These are phyloP conservation scores for Taphrina confusa DNA, from an alignment of 1,139 yeast species.

Conservation along the genomic window DNA sequence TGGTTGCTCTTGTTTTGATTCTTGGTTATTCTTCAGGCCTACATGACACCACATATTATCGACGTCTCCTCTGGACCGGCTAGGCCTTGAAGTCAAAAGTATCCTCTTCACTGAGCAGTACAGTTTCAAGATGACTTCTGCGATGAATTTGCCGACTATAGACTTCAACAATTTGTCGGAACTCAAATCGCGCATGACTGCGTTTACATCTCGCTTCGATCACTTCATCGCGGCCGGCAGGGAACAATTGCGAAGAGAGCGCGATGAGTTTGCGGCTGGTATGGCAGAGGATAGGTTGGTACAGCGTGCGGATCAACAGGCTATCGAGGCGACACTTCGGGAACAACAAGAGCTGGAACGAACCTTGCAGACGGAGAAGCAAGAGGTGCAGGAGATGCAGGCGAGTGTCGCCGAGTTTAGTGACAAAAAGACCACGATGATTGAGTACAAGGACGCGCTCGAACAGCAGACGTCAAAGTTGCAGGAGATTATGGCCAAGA, in stretches of 20 bases:
- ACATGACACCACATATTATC: too few relatives aligned
- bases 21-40: too few relatives aligned
- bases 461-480: constrained; percentile 9
- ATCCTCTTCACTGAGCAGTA: too few relatives aligned
- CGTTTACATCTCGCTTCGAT: constrained; percentile 35
- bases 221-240: constrained; percentile 31
- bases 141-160: constrained; percentile 5
- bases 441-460: constrained; percentile 5
- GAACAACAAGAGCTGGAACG: constrained; percentile 19
- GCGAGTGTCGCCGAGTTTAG: constrained; percentile 16
- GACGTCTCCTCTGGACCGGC: too few relatives aligned
- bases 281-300: constrained; percentile 29
- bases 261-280: constrained; percentile 19
- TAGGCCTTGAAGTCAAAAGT: too few relatives aligned
- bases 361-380: constrained; percentile 9
- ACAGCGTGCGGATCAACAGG: constrained; percentile 2
- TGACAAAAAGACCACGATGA: neutral
- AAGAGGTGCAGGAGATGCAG: constrained; percentile 27
- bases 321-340: constrained; percentile 15
- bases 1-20: constrained; percentile 6
- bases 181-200: constrained; percentile 25
- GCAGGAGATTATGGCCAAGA: constrained; percentile 16
- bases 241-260: constrained; percentile 24
- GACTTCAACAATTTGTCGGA: constrained; percentile 11
- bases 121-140: constrained; percentile 1